These are phyloP conservation scores for Cornus controversa DNA, from an alignment of 148 eudicot species.

Conservation along the genomic window DNA sequence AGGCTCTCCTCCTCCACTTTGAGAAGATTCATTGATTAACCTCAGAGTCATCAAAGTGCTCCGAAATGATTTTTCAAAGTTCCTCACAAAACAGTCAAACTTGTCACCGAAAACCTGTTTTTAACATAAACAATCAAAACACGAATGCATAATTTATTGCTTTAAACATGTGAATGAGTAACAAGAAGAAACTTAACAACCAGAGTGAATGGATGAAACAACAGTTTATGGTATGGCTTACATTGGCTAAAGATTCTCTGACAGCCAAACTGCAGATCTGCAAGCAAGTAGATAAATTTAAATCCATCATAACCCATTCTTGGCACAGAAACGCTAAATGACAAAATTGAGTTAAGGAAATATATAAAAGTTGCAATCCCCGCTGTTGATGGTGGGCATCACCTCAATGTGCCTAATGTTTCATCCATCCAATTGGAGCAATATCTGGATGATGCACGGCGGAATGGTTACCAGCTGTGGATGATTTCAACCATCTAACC, in stretches of 20 bases:
- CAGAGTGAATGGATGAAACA: constrained; percentile 14
- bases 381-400: constrained; percentile 12
- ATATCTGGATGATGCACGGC: constrained; percentile 14
- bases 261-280: constrained; percentile 89
- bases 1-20: constrained; percentile 21
- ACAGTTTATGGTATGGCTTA: constrained; percentile 42
- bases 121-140: constrained; percentile 18
- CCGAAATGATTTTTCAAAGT: constrained; percentile 76
- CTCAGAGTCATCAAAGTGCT: constrained; percentile 80
- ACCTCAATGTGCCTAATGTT: background rate
- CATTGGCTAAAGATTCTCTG: constrained; percentile 78
- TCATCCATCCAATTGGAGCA: constrained; percentile 11
- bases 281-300: constrained; percentile 8
- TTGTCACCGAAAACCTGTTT: constrained; percentile 75
- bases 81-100: constrained; percentile 66
- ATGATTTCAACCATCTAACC: constrained; percentile 1
- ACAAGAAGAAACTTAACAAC: constrained; percentile 18
- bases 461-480: constrained; percentile 4
- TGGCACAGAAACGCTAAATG: background rate
- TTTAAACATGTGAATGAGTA: constrained; percentile 3
- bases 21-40: constrained; percentile 51
- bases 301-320: background rate
- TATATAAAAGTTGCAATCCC: background rate
- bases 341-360: background rate
- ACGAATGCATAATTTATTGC: constrained; percentile 10